Evolutionary conservation across 1,139 yeast species (phyloP).

Genomic region (Zygoascus meyerae): DNA sequence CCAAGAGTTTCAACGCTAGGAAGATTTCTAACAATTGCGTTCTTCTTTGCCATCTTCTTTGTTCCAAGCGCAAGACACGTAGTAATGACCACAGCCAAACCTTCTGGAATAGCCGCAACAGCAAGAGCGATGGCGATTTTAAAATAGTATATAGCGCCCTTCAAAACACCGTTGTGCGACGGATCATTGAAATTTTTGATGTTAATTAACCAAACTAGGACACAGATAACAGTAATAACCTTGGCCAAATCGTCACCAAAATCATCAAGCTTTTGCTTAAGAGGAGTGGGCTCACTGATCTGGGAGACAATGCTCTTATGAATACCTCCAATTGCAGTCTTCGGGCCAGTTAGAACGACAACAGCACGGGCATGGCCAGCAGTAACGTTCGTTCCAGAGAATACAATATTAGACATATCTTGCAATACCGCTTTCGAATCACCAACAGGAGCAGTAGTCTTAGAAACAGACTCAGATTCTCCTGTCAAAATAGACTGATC

Average conservation of each 20-base stretch:
- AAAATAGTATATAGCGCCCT: constrained; percentile 45
- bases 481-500: constrained; percentile 49
- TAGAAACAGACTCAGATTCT: constrained; percentile 42
- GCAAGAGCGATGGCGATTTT: constrained; percentile 49
- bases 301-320: constrained; percentile 36
- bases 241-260: constrained; percentile 39
- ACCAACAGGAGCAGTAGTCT: constrained; percentile 28
- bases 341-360: constrained; percentile 39
- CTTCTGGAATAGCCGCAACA: constrained; percentile 47
- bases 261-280: constrained; percentile 36
- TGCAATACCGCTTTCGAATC: constrained; percentile 39
- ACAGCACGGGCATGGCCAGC: constrained; percentile 44
- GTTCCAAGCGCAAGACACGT: constrained; percentile 49
- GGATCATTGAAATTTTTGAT: constrained; percentile 39
- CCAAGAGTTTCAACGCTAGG: constrained; percentile 35
- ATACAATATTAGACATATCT: constrained; percentile 43
- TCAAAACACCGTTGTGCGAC: constrained; percentile 38
- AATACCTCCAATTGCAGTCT: constrained; percentile 44
- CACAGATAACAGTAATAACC: constrained; percentile 39
- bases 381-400: constrained; percentile 42
- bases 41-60: constrained; percentile 44
- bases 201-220: constrained; percentile 42
- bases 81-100: constrained; percentile 46
- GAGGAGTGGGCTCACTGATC: constrained; percentile 31
- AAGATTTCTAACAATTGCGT: constrained; percentile 46